Percentiles rank a stretch among this genome's conserved stretches.
These are phyloP conservation scores for Talaromyces stipitatus DNA, from an alignment of 495 filamentous ascomycete species.

Conservation along the genomic window DNA sequence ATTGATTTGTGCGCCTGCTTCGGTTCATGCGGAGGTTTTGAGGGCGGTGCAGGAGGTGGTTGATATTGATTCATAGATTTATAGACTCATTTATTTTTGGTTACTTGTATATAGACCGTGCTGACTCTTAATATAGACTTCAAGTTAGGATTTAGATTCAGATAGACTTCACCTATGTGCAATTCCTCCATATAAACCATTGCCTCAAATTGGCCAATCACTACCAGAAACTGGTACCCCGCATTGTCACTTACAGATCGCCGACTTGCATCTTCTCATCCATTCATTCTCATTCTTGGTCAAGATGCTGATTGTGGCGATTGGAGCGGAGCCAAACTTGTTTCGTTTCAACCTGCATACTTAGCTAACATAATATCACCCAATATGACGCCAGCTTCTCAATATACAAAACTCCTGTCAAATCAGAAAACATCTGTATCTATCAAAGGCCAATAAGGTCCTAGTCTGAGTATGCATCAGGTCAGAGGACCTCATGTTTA, in stretches of 20 bases:
- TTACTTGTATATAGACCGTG: not conserved
- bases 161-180: too few species aligned
- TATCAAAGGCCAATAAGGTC: not conserved
- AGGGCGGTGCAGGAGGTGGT: conserved; percentile 24
- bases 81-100: not conserved
- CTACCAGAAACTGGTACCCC: too few species aligned
- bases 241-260: too few species aligned
- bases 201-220: too few species aligned
- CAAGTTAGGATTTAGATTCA: too few species aligned
- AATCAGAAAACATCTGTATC: not conserved
- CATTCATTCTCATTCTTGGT: too few species aligned
- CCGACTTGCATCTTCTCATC: too few species aligned
- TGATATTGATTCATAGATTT: not conserved
- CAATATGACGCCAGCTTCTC: too few species aligned
- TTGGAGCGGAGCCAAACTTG: not conserved
- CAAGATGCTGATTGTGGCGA: too few species aligned
- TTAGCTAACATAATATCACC: too few species aligned
- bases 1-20: conserved; percentile 36
- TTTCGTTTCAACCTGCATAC: not conserved
- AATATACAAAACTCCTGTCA: not conserved
- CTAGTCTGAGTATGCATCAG: not conserved
- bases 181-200: too few species aligned
- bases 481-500: not conserved
- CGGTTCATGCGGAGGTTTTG: conserved; percentile 28
- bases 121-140: too few species aligned